Evolutionary conservation across 1,284 basidiomycete genomes (phyloP).

Genomic region (Porodaedalea pini): DNA sequence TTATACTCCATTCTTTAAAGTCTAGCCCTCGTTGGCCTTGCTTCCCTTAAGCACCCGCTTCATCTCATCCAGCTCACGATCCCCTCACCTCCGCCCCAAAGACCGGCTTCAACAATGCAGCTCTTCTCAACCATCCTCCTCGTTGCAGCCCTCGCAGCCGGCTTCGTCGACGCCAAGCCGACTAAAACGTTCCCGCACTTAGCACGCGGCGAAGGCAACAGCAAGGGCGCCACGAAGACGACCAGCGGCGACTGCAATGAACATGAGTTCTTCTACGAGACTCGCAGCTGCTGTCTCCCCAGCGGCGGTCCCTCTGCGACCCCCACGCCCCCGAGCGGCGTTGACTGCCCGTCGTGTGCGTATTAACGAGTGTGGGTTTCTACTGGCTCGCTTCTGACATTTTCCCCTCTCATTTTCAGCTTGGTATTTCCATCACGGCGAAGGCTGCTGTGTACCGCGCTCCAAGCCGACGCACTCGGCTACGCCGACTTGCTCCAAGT

Average conservation of each 20-base stretch:
- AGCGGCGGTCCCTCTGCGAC: constrained; percentile 17
- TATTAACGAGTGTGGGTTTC: too few relatives aligned
- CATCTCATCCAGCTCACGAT: constrained; percentile 4
- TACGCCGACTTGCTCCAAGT: constrained; percentile 14
- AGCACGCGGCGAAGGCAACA: not conserved
- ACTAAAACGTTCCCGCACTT: constrained; percentile 1
- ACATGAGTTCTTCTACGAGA: constrained; percentile 21
- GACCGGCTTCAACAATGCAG: constrained; percentile 4
- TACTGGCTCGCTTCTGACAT: not conserved
- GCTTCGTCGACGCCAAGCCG: constrained; percentile 18
- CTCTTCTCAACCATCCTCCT: constrained; percentile 20
- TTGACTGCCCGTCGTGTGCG: constrained; percentile 16
- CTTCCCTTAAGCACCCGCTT: constrained; percentile 12
- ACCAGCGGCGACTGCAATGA: not conserved
- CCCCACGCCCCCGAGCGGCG: constrained; percentile 16
- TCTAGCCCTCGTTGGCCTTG: constrained; percentile 1
- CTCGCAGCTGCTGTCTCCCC: constrained; percentile 21
- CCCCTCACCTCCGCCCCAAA: not conserved
- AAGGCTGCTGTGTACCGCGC: constrained; percentile 21
- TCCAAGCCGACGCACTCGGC: constrained; percentile 8
- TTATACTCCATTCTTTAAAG: constrained; percentile 18
- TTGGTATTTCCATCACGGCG: constrained; percentile 20
- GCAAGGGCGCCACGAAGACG: not conserved
- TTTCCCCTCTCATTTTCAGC: not conserved
- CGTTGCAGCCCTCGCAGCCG: constrained; percentile 17